Evolutionary conservation across 768 basidiomycete species (phyloP).

Genomic region (Auriculariales sp.): DNA sequence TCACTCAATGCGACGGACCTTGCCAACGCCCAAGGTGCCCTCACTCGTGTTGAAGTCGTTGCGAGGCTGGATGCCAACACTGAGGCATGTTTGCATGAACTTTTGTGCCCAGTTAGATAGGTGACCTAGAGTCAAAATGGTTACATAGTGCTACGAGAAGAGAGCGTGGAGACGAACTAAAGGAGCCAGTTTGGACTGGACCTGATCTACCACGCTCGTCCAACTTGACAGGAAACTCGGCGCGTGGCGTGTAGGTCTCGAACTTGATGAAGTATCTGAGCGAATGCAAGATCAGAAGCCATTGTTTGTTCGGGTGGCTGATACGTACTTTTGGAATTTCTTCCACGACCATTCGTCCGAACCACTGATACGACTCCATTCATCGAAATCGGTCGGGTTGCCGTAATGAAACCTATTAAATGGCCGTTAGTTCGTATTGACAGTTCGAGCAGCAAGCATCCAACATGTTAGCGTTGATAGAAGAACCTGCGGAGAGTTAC

Average conservation of each 20-base stretch:
- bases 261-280: no score
- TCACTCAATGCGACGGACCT: no score
- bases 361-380: conserved; percentile 7
- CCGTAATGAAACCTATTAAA: conserved; percentile 6
- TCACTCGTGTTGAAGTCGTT: conserved; percentile 6
- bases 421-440: no score
- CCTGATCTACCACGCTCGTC: conserved; percentile 4
- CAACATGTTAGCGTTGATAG: conserved; percentile 9
- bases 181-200: conserved; percentile 2
- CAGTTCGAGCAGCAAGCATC: not conserved
- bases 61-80: no score
- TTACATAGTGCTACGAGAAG: no score
- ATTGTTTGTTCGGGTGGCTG: no score
- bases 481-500: conserved; percentile 3
- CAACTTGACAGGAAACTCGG: not conserved
- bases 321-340: conserved; percentile 5
- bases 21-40: not conserved
- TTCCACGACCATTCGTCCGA: conserved; percentile 7
- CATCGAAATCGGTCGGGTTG: conserved; percentile 9
- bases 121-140: no score
- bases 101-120: no score
- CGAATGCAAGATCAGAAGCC: no score
- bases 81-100: no score
- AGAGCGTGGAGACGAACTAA: not conserved
- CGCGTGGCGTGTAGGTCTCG: not conserved